Base-by-base conservation (phyloP, 176 grass and related monocot species). In the Aegilops sharonensis region DNA sequence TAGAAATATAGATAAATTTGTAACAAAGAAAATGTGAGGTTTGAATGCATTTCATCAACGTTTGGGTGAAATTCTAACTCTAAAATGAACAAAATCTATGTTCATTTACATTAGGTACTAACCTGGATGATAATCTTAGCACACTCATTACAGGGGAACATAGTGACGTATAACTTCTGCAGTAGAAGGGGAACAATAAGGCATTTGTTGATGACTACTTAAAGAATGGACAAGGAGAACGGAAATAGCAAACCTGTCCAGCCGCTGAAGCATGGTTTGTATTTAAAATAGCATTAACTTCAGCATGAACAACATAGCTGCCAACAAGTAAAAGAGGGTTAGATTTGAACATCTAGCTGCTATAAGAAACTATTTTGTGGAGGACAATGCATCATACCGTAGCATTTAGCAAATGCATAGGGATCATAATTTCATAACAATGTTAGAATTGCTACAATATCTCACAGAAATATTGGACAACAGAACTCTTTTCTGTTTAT, bases 61-160 rank as follows among this genome's bases (percentile, higher is more conserved):
- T 6, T 61, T 57, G 15, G 43, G 13, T 47, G 48, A 3, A 79
- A 61, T 23, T 59, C 56, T 68, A 60, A 17, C 10, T 43, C 20
- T 30, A 83, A 83, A 18, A 57, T 78, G 50, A 14, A 5, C 13
- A 84, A 85, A 82, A 23, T 3, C 0, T 59, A 84, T 64, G 13
- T 64, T 71, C 32, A 85, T 36, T 35, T 45, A 66, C 17, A 23
- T 48, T 62, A 83, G 70, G 27, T 18, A 78, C 85, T 66, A 42
- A 98, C 97, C 97, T 95, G 97, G 77, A 98, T 95, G 77, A 98
- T 95, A 88, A 98, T 92, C 90, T 98, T 98, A 75, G 97, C 90
- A 64, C 97, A 98, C 84, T 98, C 97, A 63, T 98, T 98, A 85
- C 97, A 98, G 21, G 97, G 96, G 71, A 95, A 98, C 94, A 98